Conservation (phyloP, 306 rosid species). For the Cotoneaster glaucophyllus region DNA sequence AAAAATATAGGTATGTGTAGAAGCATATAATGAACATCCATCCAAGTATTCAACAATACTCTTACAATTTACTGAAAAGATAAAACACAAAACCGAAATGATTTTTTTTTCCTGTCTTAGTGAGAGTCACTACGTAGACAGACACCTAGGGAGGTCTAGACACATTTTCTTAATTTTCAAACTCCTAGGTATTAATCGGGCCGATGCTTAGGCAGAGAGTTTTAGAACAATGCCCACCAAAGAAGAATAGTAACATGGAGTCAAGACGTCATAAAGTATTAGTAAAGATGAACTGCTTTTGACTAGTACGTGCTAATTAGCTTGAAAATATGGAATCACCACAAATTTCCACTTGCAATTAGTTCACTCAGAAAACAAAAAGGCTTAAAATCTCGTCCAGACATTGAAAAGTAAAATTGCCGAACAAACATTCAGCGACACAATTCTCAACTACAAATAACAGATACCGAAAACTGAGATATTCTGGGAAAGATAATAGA, state of each 20-base stretch:
- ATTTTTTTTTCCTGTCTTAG: no score
- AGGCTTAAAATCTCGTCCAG: not conserved
- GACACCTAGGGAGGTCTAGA: no score
- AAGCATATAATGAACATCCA: accelerated
- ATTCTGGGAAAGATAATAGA: not conserved
- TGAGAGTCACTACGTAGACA: accelerated
- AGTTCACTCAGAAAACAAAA: not conserved
- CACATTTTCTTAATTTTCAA: no score
- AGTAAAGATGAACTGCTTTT: no score
- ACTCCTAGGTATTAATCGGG: no score
- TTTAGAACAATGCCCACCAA: no score
- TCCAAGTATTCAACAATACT: no score
- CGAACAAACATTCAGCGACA: not conserved
- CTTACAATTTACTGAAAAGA: no score
- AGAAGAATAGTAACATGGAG: no score
- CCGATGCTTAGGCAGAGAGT: no score
- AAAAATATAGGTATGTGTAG: accelerated
- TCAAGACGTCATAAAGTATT: no score
- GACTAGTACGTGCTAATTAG: not conserved
- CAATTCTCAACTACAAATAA: not conserved
- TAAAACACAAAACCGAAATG: no score
- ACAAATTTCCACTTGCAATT: not conserved
- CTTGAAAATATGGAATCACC: not conserved
- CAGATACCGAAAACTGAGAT: not conserved
- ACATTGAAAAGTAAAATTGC: not conserved